Percentiles rank a stretch among this genome's conserved stretches.
phyloP scores from a whole-genome alignment of 208 protist genomes.

The Acanthamoeba polyphaga region DNA sequence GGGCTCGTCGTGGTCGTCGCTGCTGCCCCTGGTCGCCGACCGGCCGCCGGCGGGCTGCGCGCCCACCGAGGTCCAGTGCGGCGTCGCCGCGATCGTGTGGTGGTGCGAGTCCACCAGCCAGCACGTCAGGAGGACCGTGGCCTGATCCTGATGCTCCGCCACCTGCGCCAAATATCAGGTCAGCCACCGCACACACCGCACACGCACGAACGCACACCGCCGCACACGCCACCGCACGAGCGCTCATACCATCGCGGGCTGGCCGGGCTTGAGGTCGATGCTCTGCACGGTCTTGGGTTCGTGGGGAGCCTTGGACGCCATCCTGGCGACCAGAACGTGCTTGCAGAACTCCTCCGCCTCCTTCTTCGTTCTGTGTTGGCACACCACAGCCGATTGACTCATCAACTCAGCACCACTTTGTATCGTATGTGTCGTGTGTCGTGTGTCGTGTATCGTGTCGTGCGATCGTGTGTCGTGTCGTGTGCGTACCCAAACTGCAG shows the following conservation, averaged over 20 bases:
- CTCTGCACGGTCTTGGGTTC: neutral
- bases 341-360: conserved; percentile 8
- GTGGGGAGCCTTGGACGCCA: neutral
- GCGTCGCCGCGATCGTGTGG: neutral
- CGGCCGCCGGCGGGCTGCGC: too few species aligned
- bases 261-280: neutral
- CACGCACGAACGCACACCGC: neutral
- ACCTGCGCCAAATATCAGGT: neutral
- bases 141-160: neutral
- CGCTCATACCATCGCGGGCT: too few species aligned
- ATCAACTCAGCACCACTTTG: too few species aligned
- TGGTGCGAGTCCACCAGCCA: neutral
- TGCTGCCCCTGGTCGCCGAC: neutral
- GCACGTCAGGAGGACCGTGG: conserved; percentile 6
- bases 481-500: too few species aligned
- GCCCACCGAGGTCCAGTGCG: neutral
- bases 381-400: too few species aligned
- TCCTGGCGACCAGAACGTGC: neutral
- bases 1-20: neutral
- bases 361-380: neutral
- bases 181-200: too few species aligned
- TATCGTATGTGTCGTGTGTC: too few species aligned
- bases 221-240: neutral
- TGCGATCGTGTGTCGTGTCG: too few species aligned
- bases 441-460: too few species aligned